Evolutionary conservation across 202 grass and related monocot species (phyloP).

Genomic region (Musa balbisiana): DNA sequence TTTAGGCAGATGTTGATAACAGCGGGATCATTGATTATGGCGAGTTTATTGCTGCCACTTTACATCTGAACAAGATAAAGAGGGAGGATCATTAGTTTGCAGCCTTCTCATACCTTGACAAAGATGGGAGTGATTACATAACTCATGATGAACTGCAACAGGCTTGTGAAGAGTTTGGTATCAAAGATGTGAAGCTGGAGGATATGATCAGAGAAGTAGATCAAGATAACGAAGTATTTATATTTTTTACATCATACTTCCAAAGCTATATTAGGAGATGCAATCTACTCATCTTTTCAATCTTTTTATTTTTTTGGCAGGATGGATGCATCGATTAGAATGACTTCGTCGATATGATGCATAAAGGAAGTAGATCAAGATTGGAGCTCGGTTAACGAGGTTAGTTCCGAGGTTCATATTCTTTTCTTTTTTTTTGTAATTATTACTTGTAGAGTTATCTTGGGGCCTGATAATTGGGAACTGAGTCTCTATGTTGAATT

Average conservation of each 20-base stretch:
- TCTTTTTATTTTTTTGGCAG: background rate
- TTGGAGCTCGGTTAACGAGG: slow-evolving; percentile 3
- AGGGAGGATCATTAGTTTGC: slow-evolving; percentile 17
- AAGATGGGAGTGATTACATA: slow-evolving; percentile 16
- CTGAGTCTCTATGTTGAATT: background rate
- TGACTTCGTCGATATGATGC: slow-evolving; percentile 19
- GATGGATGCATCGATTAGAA: slow-evolving; percentile 21
- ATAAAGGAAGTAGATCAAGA: no score
- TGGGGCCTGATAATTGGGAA: background rate
- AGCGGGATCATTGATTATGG: slow-evolving; percentile 12
- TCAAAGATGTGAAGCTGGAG: slow-evolving; percentile 5
- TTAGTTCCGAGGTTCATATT: background rate
- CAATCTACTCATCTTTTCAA: background rate
- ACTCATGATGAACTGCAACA: slow-evolving; percentile 19
- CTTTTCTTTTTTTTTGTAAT: slow-evolving; percentile 1
- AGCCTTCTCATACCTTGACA: slow-evolving; percentile 19
- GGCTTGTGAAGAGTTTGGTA: slow-evolving; percentile 6
- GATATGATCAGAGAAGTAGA: slow-evolving; percentile 15
- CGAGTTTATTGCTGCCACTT: slow-evolving; percentile 14
- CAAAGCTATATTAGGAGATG: background rate
- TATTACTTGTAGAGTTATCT: background rate
- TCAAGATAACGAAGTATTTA: background rate
- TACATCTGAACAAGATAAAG: slow-evolving; percentile 15
- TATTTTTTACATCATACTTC: no score
- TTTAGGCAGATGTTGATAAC: slow-evolving; percentile 20